Evolutionary conservation across 345 rosid species (phyloP), one percentile per base, ranked within the genome.

Genomic region (Pistacia vera): DNA sequence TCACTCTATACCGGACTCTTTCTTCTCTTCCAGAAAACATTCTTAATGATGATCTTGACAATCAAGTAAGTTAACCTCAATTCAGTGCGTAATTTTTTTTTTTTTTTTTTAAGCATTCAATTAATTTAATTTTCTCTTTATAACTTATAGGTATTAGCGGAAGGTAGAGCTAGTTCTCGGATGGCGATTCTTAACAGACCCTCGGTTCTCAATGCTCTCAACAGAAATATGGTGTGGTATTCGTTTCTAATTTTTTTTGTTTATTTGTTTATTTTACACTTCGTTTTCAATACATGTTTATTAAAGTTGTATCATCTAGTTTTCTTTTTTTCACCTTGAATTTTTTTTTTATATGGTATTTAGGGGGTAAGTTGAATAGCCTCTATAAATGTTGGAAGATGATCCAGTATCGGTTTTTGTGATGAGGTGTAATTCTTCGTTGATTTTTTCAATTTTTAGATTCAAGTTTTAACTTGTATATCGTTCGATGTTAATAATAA

Each of bases 171-270:
- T 44, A 74, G 85, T 77, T 92, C 92, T 28, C 90, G 95, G 55
- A 83, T 89, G 48, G 98, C 94, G 62, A 83, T 96, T 86, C 95
- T 92, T 69, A 92, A 93, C 59, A 86, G 98, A 64, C 92, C 98
- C n/a, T 77, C 92, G 17, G 86, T 77, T 16, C 98, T 96, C 58
- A 96, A 96, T 79, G 98, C 97, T 18, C 92, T 96, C 80, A 92
- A 76, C 78, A 84, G 91, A 73, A 84, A 81, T 68, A 88, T 93
- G 89, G 98, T 95, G 38, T 17, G 75, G 58, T 74, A 73, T 70
- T 76, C 33, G 5, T 56, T n/a, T 20, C 13, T 63, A 30, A 25
- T 25, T 22, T 22, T 63, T 61, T 48, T 4, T 41, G 51, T 61
- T 7, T 51, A n/a, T 71, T 28, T 66, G 1, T 78, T 33, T n/a